Evolutionary conservation across 108 stramenopile genomes (phyloP).

Genomic region (Cyclostephanos invisitatus): DNA sequence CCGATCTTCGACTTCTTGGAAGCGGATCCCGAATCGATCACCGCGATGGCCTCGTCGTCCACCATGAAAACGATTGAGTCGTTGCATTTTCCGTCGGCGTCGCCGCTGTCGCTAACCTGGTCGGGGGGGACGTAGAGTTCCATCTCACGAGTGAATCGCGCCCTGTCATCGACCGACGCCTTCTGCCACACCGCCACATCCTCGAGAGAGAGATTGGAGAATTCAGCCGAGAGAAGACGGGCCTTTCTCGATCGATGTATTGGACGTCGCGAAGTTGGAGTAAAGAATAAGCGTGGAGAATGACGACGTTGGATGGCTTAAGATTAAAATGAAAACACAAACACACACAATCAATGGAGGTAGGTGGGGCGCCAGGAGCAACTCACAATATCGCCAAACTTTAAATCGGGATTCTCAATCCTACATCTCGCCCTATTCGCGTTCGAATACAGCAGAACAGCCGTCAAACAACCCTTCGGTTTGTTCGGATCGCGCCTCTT

Average conservation of each 20-base stretch:
- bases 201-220: neutral
- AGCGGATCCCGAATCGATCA: neutral
- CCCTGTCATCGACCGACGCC: slow-evolving; percentile 19
- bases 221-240: slow-evolving; percentile 17
- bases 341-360: neutral
- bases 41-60: neutral
- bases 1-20: neutral
- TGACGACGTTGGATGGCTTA: too few relatives aligned
- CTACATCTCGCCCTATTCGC: slow-evolving; percentile 22
- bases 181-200: slow-evolving; percentile 8
- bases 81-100: neutral
- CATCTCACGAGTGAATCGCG: slow-evolving; percentile 25
- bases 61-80: neutral
- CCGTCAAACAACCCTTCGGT: slow-evolving; percentile 30
- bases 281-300: neutral
- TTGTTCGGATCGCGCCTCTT: slow-evolving; percentile 48
- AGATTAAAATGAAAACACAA: neutral
- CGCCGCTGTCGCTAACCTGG: neutral
- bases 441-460: slow-evolving; percentile 34
- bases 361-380: neutral
- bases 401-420: slow-evolving; percentile 29
- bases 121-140: slow-evolving; percentile 13
- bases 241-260: neutral
- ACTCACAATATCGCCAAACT: slow-evolving; percentile 11
- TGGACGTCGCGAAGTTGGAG: neutral